Evolutionary conservation across 179 eudicot species (phyloP).

Genomic region (Corrigiola litoralis): DNA sequence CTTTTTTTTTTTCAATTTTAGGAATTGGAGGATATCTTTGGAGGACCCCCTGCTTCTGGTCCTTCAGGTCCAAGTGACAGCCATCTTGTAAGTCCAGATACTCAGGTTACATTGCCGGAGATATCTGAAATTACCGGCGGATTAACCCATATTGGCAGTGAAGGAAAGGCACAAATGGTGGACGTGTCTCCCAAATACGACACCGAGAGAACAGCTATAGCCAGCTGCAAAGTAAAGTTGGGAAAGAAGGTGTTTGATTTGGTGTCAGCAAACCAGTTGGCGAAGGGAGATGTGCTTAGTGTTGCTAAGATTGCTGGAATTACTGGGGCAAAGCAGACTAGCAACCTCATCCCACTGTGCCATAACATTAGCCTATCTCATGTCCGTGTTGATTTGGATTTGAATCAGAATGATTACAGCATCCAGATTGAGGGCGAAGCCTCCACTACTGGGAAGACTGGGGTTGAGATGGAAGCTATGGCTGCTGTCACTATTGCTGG

Average conservation of each 20-base stretch:
- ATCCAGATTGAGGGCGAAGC: conserved; percentile 77
- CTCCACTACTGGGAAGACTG: conserved; percentile 77
- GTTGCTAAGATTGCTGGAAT: conserved; percentile 91
- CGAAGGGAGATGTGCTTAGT: conserved; percentile 83
- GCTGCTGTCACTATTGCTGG: conserved; percentile 82
- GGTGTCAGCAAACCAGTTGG: conserved; percentile 78
- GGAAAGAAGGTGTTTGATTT: conserved; percentile 66
- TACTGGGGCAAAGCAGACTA: conserved; percentile 77
- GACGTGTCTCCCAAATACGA: conserved; percentile 70
- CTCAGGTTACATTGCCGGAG: conserved; percentile 27
- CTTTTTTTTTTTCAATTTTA: not conserved
- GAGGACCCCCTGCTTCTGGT: conserved; percentile 54
- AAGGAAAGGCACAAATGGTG: conserved; percentile 93
- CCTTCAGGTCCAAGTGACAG: conserved; percentile 37
- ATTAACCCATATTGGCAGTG: conserved; percentile 56
- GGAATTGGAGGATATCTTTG: conserved; percentile 62
- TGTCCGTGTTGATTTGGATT: conserved; percentile 55
- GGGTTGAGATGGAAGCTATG: conserved; percentile 98
- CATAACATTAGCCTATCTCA: conserved; percentile 74
- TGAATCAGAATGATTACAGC: conserved; percentile 53
- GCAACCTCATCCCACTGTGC: conserved; percentile 87
- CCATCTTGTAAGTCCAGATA: conserved; percentile 28
- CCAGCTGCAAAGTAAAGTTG: conserved; percentile 78
- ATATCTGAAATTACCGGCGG: conserved; percentile 9
- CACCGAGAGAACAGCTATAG: conserved; percentile 77